phyloP scores from a whole-genome alignment of 1,284 basidiomycete species.

The Microbotryomycetes sp. region DNA sequence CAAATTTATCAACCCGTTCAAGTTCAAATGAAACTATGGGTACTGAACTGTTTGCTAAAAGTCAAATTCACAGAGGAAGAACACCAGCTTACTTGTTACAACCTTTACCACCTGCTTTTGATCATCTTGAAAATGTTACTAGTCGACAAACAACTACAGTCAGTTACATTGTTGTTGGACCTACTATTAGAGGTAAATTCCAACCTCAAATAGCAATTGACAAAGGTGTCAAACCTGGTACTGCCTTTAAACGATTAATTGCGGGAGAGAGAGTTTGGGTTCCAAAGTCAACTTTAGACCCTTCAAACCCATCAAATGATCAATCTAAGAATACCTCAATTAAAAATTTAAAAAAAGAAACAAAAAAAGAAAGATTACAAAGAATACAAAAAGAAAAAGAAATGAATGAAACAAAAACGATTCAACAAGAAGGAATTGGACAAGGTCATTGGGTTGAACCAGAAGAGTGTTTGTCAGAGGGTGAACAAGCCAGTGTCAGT shows the following conservation, averaged over 20 bases:
- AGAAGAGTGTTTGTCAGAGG: constrained; percentile 19
- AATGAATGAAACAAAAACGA: background rate
- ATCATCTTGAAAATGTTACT: constrained; percentile 1
- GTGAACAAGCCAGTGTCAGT: constrained; percentile 17
- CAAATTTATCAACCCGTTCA: too few species aligned
- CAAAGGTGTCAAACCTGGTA: constrained; percentile 61
- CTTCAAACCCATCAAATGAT: background rate
- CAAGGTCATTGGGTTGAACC: constrained; percentile 30
- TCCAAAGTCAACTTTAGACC: too few species aligned
- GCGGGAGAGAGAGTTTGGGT: constrained; percentile 44
- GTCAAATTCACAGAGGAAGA: background rate
- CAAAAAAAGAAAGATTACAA: constrained; percentile 4
- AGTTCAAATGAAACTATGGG: background rate
- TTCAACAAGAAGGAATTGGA: constrained; percentile 10
- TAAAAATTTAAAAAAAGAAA: background rate
- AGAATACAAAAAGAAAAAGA: background rate
- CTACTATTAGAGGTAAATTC: constrained; percentile 78
- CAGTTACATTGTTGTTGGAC: constrained; percentile 68
- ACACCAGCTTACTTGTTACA: constrained; percentile 28
- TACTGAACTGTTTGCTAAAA: background rate
- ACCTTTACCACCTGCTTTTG: constrained; percentile 16
- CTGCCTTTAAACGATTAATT: constrained; percentile 45
- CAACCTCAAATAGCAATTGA: constrained; percentile 59
- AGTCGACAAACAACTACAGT: constrained; percentile 35
- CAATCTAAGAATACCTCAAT: background rate